phyloP scores from a whole-genome alignment of 345 rosid species.

The Heritiera littoralis region DNA sequence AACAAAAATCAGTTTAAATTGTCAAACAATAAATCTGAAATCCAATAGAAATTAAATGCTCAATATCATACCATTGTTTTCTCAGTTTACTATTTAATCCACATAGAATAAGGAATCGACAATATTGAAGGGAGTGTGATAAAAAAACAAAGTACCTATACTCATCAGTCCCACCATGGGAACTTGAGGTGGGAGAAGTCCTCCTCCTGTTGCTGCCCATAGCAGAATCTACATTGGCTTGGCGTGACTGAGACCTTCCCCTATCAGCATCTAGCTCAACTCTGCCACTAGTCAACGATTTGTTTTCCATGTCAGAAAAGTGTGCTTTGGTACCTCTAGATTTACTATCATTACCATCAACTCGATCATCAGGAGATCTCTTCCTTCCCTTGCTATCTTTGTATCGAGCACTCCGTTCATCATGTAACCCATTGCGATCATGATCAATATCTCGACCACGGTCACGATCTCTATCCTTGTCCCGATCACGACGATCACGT shows the following conservation, averaged over 20 bases:
- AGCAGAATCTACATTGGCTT: constrained; percentile 41
- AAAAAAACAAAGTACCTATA: constrained; percentile 48
- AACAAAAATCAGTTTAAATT: neutral
- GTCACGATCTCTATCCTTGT: constrained; percentile 36
- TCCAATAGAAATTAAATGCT: neutral
- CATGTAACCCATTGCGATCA: constrained; percentile 45
- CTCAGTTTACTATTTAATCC: neutral
- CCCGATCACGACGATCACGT: constrained; percentile 28
- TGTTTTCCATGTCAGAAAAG: constrained; percentile 49
- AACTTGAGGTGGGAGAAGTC: constrained; percentile 56
- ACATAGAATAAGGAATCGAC: neutral
- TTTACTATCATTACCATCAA: constrained; percentile 54
- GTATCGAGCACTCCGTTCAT: constrained; percentile 56
- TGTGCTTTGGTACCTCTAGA: constrained; percentile 37
- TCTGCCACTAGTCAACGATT: constrained; percentile 48
- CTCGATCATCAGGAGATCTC: constrained; percentile 71
- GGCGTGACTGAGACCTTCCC: constrained; percentile 67
- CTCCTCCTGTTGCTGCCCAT: constrained; percentile 42
- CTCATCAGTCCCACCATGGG: constrained; percentile 65
- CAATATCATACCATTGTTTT: neutral
- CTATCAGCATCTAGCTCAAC: constrained; percentile 63
- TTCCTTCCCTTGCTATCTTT: constrained; percentile 67
- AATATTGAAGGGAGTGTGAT: neutral
- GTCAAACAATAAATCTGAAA: neutral
- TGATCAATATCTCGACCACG: constrained; percentile 45